These are phyloP conservation scores for Mycena venus DNA, from an alignment of 768 basidiomycete genomes.

Conservation along the genomic window DNA sequence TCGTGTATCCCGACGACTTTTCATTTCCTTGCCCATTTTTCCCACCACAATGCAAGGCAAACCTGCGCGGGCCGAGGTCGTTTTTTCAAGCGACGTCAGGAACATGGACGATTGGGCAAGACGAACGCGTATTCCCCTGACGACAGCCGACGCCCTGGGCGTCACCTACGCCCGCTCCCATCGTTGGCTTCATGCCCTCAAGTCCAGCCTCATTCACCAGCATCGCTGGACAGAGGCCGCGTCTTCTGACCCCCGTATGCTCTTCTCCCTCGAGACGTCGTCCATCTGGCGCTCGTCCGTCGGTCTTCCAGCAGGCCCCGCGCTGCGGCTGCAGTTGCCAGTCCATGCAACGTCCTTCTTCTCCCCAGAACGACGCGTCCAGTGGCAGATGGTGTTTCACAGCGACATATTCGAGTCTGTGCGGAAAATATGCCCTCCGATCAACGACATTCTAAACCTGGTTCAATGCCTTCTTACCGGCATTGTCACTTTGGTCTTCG, in stretches of 20 bases:
- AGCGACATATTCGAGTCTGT: conserved; percentile 81
- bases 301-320: conserved; percentile 83
- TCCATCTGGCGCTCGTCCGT: conserved; percentile 84
- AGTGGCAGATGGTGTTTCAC: conserved; percentile 94
- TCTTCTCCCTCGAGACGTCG: conserved; percentile 83
- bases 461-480: conserved; percentile 82
- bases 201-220: conserved; percentile 72
- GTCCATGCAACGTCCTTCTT: conserved; percentile 88
- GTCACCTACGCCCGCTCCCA: conserved; percentile 86
- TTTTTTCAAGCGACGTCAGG: conserved; percentile 84
- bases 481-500: conserved; percentile 78
- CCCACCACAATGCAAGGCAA: conserved; percentile 48
- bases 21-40: neutral
- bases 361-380: conserved; percentile 84
- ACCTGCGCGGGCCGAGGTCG: conserved; percentile 64
- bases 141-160: conserved; percentile 86
- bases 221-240: conserved; percentile 78
- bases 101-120: conserved; percentile 89
- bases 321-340: conserved; percentile 79
- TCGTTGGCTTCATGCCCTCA: conserved; percentile 78
- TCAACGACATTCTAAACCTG: conserved; percentile 78
- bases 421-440: conserved; percentile 75
- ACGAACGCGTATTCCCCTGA: conserved; percentile 84
- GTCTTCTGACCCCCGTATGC: conserved; percentile 75
- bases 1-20: conserved; percentile 35